phyloP scores from a whole-genome alignment of 331 rosid genomes.

The Quercus tomentella region DNA sequence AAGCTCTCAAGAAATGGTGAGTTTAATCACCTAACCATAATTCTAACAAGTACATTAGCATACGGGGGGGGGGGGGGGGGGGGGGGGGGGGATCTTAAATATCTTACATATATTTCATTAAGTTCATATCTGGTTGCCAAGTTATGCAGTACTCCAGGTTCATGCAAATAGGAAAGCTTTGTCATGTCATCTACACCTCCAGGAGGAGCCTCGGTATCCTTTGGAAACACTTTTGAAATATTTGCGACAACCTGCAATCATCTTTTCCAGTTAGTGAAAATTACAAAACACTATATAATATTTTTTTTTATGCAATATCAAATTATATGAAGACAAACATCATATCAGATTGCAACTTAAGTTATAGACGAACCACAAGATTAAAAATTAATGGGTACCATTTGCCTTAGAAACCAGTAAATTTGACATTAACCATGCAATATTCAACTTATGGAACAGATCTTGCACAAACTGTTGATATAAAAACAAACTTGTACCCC shows the following conservation, averaged over 20 bases:
- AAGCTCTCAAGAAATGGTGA: no score
- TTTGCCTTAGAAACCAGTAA: neutral
- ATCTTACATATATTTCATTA: constrained; percentile 88
- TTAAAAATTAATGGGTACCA: neutral
- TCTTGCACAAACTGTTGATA: neutral
- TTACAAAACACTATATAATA: neutral
- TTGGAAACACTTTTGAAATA: constrained; percentile 84
- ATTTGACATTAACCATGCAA: neutral
- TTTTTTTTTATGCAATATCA: neutral
- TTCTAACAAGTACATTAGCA: neutral
- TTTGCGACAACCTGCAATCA: constrained; percentile 63
- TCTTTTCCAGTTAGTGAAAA: constrained; percentile 25
- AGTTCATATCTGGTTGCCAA: constrained; percentile 96
- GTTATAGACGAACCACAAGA: neutral
- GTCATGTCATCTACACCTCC: constrained; percentile 99
- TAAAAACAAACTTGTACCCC: neutral
- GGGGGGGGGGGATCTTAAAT: constrained; percentile 8
- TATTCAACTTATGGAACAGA: constrained; percentile 19
- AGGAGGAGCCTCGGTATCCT: constrained; percentile 95
- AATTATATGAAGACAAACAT: neutral
- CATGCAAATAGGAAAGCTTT: constrained; percentile 91
- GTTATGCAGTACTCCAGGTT: constrained; percentile 92
- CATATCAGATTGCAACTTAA: neutral
- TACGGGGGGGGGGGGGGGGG: neutral
- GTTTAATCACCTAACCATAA: no score